A percentile compares a stretch with the other conserved stretches of the same genome.
Evolutionary conservation across 2,329 filamentous ascomycete genomes (phyloP).

Genomic region (Teratosphaeriaceae sp.): DNA sequence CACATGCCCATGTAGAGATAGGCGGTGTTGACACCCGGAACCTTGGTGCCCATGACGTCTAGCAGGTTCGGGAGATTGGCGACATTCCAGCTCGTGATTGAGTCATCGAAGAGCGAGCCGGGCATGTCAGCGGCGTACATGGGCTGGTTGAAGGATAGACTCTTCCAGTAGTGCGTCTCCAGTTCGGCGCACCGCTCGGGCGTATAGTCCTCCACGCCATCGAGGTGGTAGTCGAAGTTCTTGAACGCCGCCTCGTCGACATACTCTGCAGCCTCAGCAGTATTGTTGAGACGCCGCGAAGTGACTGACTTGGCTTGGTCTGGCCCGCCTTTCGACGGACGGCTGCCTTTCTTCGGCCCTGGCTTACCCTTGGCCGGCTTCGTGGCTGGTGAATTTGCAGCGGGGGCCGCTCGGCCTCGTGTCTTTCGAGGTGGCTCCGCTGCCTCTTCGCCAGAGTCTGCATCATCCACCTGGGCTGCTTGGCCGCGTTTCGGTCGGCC

Average conservation of each 20-base stretch:
- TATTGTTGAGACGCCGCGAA: conserved; percentile 79
- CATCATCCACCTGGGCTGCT: conserved; percentile 24
- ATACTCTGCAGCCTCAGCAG: conserved; percentile 66
- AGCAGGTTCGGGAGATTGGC: conserved; percentile 90
- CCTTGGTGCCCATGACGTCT: conserved; percentile 89
- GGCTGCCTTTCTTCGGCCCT: conserved; percentile 20
- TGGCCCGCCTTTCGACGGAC: conserved; percentile 12
- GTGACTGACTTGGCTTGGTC: conserved; percentile 67
- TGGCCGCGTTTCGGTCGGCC: conserved; percentile 39
- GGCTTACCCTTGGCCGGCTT: conserved; percentile 46
- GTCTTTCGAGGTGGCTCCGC: conserved; percentile 15
- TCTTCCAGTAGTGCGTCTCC: conserved; percentile 95
- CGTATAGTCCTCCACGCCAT: conserved; percentile 77
- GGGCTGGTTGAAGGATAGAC: conserved; percentile 86
- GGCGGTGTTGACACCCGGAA: conserved; percentile 95
- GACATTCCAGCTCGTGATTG: conserved; percentile 81
- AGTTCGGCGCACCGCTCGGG: conserved; percentile 89
- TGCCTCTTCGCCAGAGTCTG: conserved; percentile 24
- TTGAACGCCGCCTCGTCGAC: conserved; percentile 88
- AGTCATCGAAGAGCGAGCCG: conserved; percentile 86
- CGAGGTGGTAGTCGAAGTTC: conserved; percentile 83
- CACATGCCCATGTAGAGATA: conserved; percentile 99
- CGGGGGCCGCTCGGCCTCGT: conserved; percentile 19
- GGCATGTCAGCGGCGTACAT: conserved; percentile 96
- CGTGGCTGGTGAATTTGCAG: conserved; percentile 31